These are phyloP conservation scores for Earliella scabrosa DNA, from an alignment of 1,284 basidiomycete species.

Conservation along the genomic window DNA sequence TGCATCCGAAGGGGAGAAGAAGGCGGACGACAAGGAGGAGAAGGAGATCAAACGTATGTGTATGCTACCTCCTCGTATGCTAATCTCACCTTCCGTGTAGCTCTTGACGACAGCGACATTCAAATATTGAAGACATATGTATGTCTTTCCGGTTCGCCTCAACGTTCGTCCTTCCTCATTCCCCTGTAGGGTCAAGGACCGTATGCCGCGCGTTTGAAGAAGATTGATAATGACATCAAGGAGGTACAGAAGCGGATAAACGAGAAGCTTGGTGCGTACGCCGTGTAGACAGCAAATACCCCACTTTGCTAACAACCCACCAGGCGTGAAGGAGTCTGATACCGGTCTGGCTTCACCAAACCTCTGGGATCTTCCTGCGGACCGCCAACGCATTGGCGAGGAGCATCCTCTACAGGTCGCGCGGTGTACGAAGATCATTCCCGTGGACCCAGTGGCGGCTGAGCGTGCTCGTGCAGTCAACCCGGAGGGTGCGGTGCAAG, in stretches of 20 bases:
- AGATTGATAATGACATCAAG: constrained; percentile 92
- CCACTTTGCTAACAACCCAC: constrained; percentile 7
- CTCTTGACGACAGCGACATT: constrained; percentile 97
- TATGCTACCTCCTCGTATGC: background rate
- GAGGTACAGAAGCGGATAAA: constrained; percentile 97
- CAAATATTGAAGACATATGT: constrained; percentile 99
- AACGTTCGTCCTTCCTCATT: constrained; percentile 18
- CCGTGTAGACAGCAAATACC: background rate
- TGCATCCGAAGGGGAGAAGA: constrained; percentile 72
- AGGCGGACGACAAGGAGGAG: constrained; percentile 80
- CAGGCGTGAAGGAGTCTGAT: constrained; percentile 96
- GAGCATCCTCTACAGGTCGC: constrained; percentile 97
- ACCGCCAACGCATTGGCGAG: constrained; percentile 87
- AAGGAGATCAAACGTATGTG: constrained; percentile 89
- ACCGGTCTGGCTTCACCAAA: constrained; percentile 97
- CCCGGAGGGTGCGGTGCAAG: constrained; percentile 74
- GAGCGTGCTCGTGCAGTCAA: constrained; percentile 77
- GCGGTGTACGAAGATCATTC: constrained; percentile 98
- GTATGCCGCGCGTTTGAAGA: constrained; percentile 89
- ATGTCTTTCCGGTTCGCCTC: constrained; percentile 27
- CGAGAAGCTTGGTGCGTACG: constrained; percentile 83
- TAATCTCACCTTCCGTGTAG: constrained; percentile 44
- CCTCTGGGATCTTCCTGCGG: constrained; percentile 92
- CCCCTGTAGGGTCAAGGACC: constrained; percentile 90
- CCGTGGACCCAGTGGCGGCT: constrained; percentile 72